These are phyloP conservation scores for Hypoxylon rickii DNA, from an alignment of 495 filamentous ascomycete genomes.

Conservation along the genomic window DNA sequence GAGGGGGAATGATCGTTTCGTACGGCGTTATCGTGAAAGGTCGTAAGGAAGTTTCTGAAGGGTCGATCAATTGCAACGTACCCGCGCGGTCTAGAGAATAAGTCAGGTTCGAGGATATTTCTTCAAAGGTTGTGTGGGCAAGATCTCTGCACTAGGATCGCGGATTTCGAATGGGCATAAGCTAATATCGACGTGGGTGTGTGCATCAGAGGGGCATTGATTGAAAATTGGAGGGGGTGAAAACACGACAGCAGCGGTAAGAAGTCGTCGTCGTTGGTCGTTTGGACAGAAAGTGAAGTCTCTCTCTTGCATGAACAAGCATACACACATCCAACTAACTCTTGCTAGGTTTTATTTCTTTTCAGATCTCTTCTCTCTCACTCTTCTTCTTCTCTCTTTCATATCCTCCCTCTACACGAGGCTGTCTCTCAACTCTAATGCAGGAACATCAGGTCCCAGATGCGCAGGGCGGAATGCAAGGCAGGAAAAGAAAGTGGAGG, in stretches of 20 bases:
- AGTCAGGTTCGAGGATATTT: constrained; percentile 19
- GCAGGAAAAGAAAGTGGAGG: constrained; percentile 34
- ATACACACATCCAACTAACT: constrained; percentile 21
- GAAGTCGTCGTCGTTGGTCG: constrained; percentile 32
- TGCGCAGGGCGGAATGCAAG: constrained; percentile 37
- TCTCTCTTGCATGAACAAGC: constrained; percentile 31
- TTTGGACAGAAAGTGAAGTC: constrained; percentile 28
- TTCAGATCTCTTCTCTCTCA: constrained; percentile 7
- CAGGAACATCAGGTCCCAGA: constrained; percentile 46
- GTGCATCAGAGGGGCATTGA: constrained; percentile 11
- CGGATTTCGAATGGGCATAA: constrained; percentile 10
- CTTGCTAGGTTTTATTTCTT: neutral
- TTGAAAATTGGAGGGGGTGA: neutral
- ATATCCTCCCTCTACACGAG: constrained; percentile 6
- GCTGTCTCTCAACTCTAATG: constrained; percentile 46
- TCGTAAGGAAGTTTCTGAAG: constrained; percentile 28
- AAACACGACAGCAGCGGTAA: constrained; percentile 20
- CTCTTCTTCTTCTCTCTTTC: constrained; percentile 9
- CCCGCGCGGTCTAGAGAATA: constrained; percentile 11
- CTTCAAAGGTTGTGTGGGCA: constrained; percentile 5
- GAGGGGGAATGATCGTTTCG: constrained; percentile 24
- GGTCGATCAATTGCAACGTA: constrained; percentile 28
- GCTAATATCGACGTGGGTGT: constrained; percentile 7
- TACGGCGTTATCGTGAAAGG: constrained; percentile 31
- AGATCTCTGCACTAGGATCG: constrained; percentile 13